A percentile compares a stretch with the other conserved stretches of the same genome.
Evolutionary conservation across 768 basidiomycete genomes (phyloP).

Genomic region (Fistulinella prunicolor): DNA sequence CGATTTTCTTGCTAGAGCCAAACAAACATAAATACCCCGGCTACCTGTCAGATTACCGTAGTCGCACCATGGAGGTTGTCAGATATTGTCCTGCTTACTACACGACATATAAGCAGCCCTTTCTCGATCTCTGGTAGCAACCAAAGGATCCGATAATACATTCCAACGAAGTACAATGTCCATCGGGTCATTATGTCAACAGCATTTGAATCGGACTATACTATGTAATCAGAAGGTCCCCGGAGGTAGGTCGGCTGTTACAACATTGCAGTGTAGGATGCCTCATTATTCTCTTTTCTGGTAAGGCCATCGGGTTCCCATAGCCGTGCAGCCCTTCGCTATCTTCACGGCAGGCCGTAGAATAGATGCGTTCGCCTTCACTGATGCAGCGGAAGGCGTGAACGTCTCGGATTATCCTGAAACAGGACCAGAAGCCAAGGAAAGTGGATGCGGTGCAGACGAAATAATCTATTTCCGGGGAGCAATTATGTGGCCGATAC

Average conservation of each 20-base stretch:
- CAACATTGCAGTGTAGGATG: not conserved
- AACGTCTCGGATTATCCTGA: not conserved
- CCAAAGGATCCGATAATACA: no score
- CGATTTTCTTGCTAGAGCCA: not conserved
- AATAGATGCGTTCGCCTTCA: no score
- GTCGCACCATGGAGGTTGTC: no score
- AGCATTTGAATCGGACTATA: not conserved
- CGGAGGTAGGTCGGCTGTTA: no score
- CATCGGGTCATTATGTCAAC: not conserved
- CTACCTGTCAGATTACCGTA: no score
- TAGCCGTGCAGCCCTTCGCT: not conserved
- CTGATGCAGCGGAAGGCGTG: not conserved
- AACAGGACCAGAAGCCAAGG: not conserved
- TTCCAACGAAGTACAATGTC: not conserved
- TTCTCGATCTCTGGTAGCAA: no score
- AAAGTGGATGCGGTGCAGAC: no score
- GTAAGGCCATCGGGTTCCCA: not conserved
- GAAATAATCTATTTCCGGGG: not conserved
- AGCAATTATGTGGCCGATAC: not conserved
- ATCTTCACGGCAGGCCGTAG: not conserved
- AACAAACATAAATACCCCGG: slow-evolving; percentile 11
- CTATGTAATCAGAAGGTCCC: no score
- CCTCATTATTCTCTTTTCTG: not conserved
- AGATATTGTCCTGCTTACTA: no score
- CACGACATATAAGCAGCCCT: no score